Evolutionary conservation across 73 alveolate genomes (phyloP), one percentile per base, ranked within the genome.

Genomic region (Tetrahymena borealis): DNA sequence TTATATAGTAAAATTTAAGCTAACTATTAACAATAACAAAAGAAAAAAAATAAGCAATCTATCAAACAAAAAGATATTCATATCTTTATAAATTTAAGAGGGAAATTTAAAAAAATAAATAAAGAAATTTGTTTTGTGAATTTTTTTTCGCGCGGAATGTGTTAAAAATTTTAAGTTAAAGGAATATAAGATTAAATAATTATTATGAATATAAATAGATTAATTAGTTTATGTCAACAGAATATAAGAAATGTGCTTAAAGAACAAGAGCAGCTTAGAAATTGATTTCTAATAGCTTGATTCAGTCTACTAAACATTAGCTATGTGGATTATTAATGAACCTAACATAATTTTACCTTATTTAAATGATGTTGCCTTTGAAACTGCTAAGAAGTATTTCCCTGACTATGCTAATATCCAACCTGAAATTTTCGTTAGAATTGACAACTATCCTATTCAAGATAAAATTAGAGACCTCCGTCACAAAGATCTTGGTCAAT

Each of bases 321-420:
- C 99, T n/a, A 95, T 96, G 42, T 98, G 99, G 99, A 97, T 99
- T 0, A 99, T 99, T 90, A 99, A 97, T 90, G 98, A 98, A 39
- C 99, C 99, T 2, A 94, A 95, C 24, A 95, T 96, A 32, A 96
- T 98, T 18, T 94, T 98, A 20, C 99, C 99, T 7, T 96, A 98
- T 79, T 93, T 99, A 39, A 98, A 99, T 94, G 99, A 98, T 85
- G 99, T 98, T 32, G 99, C 99, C 39, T 95, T 96, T 94, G 98
- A 97, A 90, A 95, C 97, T 93, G 99, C 98, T 10, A 96, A 97
- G 40, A 99, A 96, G 93, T 91, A 96, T 78, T 99, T 92, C 95
- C 98, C 98, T 39, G 97, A 97, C 78, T 99, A 99, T 92, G 94
- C 96, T 90, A 94, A 97, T 92, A 97, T 99, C 42, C 98, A 98